Conservation (phyloP, 169 alveolate genomes). For the Eimeria tenella region DNA sequence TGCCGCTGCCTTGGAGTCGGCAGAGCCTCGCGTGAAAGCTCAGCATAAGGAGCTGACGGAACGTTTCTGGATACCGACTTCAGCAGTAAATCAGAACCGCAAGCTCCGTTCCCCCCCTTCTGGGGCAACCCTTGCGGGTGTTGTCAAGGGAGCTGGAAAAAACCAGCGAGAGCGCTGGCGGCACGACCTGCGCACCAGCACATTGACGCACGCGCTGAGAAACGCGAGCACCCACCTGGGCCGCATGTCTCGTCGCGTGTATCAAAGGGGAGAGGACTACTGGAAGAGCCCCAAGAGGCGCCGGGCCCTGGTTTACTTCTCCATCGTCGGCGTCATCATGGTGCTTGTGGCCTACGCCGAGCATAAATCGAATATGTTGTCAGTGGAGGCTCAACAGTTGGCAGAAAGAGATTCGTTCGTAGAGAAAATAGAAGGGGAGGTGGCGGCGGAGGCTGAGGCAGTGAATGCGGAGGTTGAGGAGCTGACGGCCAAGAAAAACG, state of each 20-base stretch:
- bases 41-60: no score
- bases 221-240: background rate
- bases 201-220: background rate
- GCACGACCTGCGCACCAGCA: no score
- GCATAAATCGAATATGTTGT: background rate
- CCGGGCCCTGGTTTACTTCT: background rate
- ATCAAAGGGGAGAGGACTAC: background rate
- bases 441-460: background rate
- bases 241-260: background rate
- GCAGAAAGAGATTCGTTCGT: background rate
- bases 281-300: background rate
- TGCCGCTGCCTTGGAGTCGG: no score
- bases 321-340: background rate
- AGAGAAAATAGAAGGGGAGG: background rate
- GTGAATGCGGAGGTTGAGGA: background rate
- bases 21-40: no score
- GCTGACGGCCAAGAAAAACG: background rate
- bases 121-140: no score
- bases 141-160: no score
- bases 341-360: background rate
- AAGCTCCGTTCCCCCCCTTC: no score
- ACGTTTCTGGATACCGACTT: no score
- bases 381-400: constrained; percentile 5
- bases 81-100: no score
- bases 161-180: no score